Evolutionary conservation across 176 grass and related monocot genomes (phyloP), one percentile per base, ranked within the genome.

Genomic region (Ananas comosus): DNA sequence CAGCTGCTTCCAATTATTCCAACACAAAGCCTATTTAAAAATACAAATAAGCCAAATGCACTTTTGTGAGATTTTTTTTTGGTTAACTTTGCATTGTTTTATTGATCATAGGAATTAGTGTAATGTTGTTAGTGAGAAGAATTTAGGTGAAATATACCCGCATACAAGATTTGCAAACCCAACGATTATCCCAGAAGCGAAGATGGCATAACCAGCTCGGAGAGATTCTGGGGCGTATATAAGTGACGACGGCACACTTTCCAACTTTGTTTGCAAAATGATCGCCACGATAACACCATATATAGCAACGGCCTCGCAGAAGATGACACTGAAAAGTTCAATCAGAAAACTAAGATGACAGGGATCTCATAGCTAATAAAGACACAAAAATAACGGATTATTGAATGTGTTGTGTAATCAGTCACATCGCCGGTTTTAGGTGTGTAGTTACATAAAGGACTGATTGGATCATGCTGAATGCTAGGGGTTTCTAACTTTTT

Each of bases 1-100:
- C 94, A 97, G 56, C 94, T 97, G 80, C 94, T 97, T 74, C 94
- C 94, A 49, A 97, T 97, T 82, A 92, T 87, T 80, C 94, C 94
- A 61, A 92, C 94, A 47, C 94, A 97, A 29, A 97, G 69, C 80
- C 94, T 97, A 76, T 63, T 18, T 59, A 21, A 58, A 58, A 6
- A 21, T 7, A 1, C 16, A 10, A 21, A 8, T 9, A 59, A 59
- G 56, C n/a, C 19, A 17, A 59, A 10, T 59, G 1, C 54, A 59
- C 54, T 14, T 17, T 59, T 8, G 10, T 59, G 56, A n/a, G 16
- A 59, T 9, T 58, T 18, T 5, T 18, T 4, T 16, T 17, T 57
- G 22, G 3, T 19, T 0, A 19, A 18, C 14, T 9, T 17, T 59
- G 19, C 56, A 59, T 2, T 59, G 12, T 56, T 56, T 14, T 16